A percentile compares a stretch with the other conserved stretches of the same genome.
Conservation (phyloP, 2,329 filamentous ascomycete genomes). For the Claviceps monticola region DNA sequence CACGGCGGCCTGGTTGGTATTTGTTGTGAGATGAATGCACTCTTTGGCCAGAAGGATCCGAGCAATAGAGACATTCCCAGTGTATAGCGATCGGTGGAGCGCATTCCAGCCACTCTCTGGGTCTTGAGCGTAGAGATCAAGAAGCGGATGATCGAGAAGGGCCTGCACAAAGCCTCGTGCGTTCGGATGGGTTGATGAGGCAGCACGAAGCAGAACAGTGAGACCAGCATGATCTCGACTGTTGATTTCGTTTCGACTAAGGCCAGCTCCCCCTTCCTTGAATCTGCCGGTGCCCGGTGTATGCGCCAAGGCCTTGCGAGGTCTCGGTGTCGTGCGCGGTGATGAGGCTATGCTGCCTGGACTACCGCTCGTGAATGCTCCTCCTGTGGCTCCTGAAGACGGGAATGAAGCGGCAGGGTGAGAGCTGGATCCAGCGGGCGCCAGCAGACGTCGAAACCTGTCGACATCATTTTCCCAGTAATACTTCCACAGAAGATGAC, state of each 20-base stretch:
- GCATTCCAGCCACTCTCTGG: conserved; percentile 92
- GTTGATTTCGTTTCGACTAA: conserved; percentile 60
- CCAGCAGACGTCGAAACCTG: conserved; percentile 78
- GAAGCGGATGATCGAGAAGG: conserved; percentile 65
- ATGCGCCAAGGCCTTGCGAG: conserved; percentile 38
- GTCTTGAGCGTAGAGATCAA: conserved; percentile 81
- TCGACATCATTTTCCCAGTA: conserved; percentile 98
- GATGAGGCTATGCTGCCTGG: conserved; percentile 32
- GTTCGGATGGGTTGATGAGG: conserved; percentile 56
- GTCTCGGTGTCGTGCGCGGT: conserved; percentile 33
- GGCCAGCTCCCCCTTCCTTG: conserved; percentile 28
- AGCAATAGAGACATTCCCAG: conserved; percentile 77
- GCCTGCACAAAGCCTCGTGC: conserved; percentile 64
- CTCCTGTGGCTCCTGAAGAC: conserved; percentile 22
- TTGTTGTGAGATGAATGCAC: conserved; percentile 45
- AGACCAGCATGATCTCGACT: conserved; percentile 68
- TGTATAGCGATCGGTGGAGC: conserved; percentile 79
- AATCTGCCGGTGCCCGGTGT: conserved; percentile 27
- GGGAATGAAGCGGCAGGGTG: conserved; percentile 42
- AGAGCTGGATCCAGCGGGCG: conserved; percentile 48
- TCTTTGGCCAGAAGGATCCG: conserved; percentile 71
- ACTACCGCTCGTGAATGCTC: conserved; percentile 21
- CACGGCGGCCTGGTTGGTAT: conserved; percentile 39
- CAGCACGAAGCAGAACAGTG: conserved; percentile 73
- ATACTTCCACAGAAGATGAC: conserved; percentile 89